These are phyloP conservation scores for Radiomyces spectabilis DNA, from an alignment of 192 early-diverging fungal species.

Conservation along the genomic window DNA sequence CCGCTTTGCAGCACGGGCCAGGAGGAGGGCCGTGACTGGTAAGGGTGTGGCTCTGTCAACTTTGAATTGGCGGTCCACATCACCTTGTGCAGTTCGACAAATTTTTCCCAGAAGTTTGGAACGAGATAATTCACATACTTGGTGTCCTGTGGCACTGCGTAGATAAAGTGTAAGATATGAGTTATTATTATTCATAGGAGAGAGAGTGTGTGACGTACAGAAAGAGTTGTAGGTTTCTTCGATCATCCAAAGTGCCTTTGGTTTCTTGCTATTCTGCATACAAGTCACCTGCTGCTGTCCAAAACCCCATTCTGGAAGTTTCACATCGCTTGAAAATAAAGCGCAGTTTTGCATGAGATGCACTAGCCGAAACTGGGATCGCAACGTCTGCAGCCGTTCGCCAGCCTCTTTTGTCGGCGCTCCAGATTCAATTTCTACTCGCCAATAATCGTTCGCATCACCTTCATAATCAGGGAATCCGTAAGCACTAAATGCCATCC, in stretches of 20 bases:
- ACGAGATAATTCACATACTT: conserved; percentile 51
- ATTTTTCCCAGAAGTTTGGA: conserved; percentile 77
- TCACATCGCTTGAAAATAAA: conserved; percentile 69
- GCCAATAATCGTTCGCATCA: conserved; percentile 91
- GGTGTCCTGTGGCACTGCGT: conserved; percentile 49
- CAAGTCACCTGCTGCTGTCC: conserved; percentile 91
- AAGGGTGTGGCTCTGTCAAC: conserved; percentile 85
- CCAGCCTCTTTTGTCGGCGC: conserved; percentile 35
- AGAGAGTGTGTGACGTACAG: conserved; percentile 22
- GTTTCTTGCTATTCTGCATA: conserved; percentile 67
- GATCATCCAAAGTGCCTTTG: conserved; percentile 73
- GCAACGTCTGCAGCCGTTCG: conserved; percentile 50
- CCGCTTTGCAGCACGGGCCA: conserved; percentile 86
- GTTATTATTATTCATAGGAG: background rate
- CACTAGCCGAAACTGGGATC: conserved; percentile 66
- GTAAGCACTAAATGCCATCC: conserved; percentile 39
- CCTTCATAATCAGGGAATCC: conserved; percentile 67
- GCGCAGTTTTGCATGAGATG: conserved; percentile 71
- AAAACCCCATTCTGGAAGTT: conserved; percentile 90
- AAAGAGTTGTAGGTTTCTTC: conserved; percentile 49
- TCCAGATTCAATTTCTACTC: conserved; percentile 69
- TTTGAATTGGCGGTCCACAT: conserved; percentile 89
- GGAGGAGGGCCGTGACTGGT: conserved; percentile 79
- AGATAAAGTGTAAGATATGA: background rate
- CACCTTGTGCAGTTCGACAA: conserved; percentile 77